These are phyloP conservation scores for Elaeis oleifera DNA, from an alignment of 202 grass and related monocot species.

Conservation along the genomic window DNA sequence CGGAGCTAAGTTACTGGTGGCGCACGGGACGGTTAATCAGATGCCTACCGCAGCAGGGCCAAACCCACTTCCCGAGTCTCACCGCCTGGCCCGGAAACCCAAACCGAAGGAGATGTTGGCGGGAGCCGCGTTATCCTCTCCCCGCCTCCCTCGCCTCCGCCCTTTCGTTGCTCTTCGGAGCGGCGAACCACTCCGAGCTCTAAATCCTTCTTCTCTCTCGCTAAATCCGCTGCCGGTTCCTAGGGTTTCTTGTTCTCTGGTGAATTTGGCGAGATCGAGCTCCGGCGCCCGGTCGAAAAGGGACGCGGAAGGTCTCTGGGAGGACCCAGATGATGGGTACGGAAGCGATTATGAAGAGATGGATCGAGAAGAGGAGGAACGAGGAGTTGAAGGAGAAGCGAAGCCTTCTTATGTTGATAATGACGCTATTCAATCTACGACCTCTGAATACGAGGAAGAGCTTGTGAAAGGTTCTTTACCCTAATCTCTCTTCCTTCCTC, in stretches of 20 bases:
- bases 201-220: neutral
- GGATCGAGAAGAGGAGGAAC: constrained; percentile 23
- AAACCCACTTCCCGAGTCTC: neutral
- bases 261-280: neutral
- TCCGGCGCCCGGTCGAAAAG: neutral
- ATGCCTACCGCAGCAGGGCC: neutral
- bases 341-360: constrained; percentile 32
- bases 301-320: constrained; percentile 37
- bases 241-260: constrained; percentile 2
- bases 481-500: neutral
- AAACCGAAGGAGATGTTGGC: neutral
- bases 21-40: neutral
- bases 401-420: constrained; percentile 4
- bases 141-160: neutral
- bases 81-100: neutral
- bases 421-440: constrained; percentile 14
- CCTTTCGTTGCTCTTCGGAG: neutral
- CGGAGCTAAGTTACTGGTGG: too few species aligned
- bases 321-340: constrained; percentile 58
- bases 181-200: neutral
- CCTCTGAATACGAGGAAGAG: neutral
- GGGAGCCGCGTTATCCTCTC: constrained; percentile 3
- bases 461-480: constrained; percentile 1
- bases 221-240: neutral
- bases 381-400: constrained; percentile 1